A percentile compares a stretch with the other conserved stretches of the same genome.
phyloP scores from a whole-genome alignment of 441 rosid species.

The Dalechampia spathulata region DNA sequence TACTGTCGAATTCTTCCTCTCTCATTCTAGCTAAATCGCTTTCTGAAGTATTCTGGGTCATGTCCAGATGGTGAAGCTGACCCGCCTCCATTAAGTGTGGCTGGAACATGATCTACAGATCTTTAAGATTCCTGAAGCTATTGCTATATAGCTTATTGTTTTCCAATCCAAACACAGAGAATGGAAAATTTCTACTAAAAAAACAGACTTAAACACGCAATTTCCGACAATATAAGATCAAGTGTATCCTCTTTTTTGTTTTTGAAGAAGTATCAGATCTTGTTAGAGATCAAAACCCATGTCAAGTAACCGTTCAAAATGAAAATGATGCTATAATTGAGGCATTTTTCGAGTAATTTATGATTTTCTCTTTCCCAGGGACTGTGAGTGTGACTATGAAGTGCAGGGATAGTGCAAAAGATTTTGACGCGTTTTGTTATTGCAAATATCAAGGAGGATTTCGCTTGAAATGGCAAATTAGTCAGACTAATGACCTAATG shows the following conservation, averaged over 20 bases:
- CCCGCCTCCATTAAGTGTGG: slow-evolving; percentile 66
- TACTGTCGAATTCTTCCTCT: slow-evolving; percentile 64
- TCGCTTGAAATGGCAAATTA: slow-evolving; percentile 26
- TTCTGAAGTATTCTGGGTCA: slow-evolving; percentile 43
- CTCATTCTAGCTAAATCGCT: slow-evolving; percentile 47
- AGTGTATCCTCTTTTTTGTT: too few species aligned
- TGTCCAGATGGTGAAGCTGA: slow-evolving; percentile 42
- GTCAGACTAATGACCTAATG: slow-evolving; percentile 16
- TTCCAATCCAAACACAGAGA: slow-evolving; percentile 35
- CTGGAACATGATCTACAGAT: slow-evolving; percentile 62
- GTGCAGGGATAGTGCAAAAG: background rate
- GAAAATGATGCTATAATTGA: too few species aligned
- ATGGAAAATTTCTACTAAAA: slow-evolving; percentile 12
- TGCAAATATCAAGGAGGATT: slow-evolving; percentile 44
- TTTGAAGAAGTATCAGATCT: too few species aligned
- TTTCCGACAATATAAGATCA: too few species aligned
- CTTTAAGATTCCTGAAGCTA: slow-evolving; percentile 41
- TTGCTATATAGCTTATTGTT: too few species aligned
- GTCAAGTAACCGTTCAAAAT: too few species aligned
- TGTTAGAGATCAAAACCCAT: too few species aligned
- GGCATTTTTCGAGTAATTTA: too few species aligned
- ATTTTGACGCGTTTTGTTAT: slow-evolving; percentile 33
- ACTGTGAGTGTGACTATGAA: too few species aligned
- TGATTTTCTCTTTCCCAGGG: too few species aligned
- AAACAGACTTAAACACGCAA: too few species aligned